Evolutionary conservation across 2,329 filamentous ascomycete genomes (phyloP).

Genomic region (Penicillium sp.): DNA sequence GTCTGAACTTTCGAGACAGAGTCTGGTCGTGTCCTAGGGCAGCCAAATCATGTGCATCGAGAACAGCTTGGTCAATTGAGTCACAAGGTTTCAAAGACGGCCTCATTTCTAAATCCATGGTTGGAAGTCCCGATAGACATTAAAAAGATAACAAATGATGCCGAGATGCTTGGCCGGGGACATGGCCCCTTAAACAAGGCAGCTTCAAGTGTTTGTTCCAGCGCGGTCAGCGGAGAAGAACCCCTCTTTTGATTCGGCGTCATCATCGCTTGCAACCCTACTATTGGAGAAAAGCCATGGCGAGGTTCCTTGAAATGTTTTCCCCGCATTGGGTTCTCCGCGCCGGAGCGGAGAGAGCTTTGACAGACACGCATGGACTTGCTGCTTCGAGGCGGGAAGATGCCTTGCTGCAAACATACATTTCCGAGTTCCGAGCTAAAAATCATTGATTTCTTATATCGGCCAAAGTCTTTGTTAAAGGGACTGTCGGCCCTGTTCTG

Average conservation of each 20-base stretch:
- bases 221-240: neutral
- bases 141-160: neutral
- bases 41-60: constrained; percentile 48
- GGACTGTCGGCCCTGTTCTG: too few relatives aligned
- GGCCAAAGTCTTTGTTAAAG: neutral
- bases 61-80: constrained; percentile 34
- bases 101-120: neutral
- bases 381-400: neutral
- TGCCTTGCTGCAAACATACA: neutral
- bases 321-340: neutral
- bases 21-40: constrained; percentile 49
- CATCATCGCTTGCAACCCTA: neutral
- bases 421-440: neutral
- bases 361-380: neutral
- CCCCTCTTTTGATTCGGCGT: too few relatives aligned
- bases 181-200: neutral
- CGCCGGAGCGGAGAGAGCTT: neutral
- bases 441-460: neutral
- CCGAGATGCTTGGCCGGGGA: neutral
- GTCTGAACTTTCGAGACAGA: constrained; percentile 54
- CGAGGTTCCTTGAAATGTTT: neutral
- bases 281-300: neutral
- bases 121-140: neutral
- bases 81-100: neutral
- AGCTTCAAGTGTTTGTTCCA: neutral